Evolutionary conservation across 371 early-diverging fungal species (phyloP), one percentile per base, ranked within the genome.

Genomic region (Funneliformis caledonium): DNA sequence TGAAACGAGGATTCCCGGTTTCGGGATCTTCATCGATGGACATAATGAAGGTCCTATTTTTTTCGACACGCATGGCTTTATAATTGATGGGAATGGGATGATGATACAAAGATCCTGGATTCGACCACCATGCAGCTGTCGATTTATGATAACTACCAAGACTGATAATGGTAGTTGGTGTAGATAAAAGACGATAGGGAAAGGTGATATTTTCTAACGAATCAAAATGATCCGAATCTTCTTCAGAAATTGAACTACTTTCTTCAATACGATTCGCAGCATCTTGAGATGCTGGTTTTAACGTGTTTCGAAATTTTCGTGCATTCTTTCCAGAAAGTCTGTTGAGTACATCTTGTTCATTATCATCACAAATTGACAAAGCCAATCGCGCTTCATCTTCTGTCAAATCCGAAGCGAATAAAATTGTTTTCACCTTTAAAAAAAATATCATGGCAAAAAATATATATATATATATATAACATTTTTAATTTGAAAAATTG

Each of bases 91-190:
- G 67, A 65, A 65, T 65, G 10, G 67, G 67, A 16, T 65, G 67
- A 65, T 65, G 67, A 65, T 65, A 65, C 11, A 65, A 65, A 3
- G 67, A 65, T 26, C 67, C 67, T 14, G 67, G 67, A 31, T 37
- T 65, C 33, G 67, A 65, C 67, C 67, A 65, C 67, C 67, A 65
- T 16, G 56, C 56, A 33, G 67, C 31, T 37, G 67, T 31, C 4
- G 67, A 65, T 12, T 65, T 65, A 33, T 65, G 67, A 65, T 65
- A 65, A 65, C 67, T 33, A 65, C 67, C 67, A 14, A 65, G 67
- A 65, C 37, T 16, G 12, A 65, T 33, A 37, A 65, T 37, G 22
- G 67, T 65, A 19, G 67, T 65, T 37, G 37, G 67, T 12, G 67
- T 65, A 33, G 67, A 65, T 31, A 19, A 37, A 31, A 65, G 37